Conservation (phyloP, 257 asterid genomes). For the Asclepias syriaca region DNA sequence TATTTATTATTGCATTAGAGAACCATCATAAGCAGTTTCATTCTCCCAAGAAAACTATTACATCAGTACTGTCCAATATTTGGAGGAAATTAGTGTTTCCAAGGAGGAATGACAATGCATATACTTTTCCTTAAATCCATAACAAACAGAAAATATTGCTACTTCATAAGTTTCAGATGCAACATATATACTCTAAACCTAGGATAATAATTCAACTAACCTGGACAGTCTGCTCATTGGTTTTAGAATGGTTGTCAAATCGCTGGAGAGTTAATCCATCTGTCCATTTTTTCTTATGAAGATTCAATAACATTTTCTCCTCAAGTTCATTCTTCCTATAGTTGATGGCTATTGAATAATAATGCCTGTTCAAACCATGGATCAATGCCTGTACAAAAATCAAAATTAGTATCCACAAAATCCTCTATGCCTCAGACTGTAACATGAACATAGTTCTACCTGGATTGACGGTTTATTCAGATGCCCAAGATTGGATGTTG, state of each 20-base stretch:
- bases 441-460: conserved; percentile 25
- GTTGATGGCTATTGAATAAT: conserved; percentile 92
- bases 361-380: conserved; percentile 94
- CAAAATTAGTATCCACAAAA: conserved; percentile 1
- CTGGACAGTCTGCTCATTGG: conserved; percentile 95
- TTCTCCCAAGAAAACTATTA: no score
- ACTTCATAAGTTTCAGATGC: not conserved
- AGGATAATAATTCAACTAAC: conserved; percentile 23
- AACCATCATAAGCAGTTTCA: no score
- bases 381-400: conserved; percentile 63
- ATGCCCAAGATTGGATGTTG: conserved; percentile 96
- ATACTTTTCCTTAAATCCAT: no score
- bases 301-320: conserved; percentile 95
- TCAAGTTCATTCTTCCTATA: conserved; percentile 97
- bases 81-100: no score
- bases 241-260: conserved; percentile 87
- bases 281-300: conserved; percentile 95
- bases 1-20: no score
- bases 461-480: conserved; percentile 96
- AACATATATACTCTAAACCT: not conserved
- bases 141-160: not conserved
- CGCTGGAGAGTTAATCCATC: conserved; percentile 87
- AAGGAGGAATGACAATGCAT: no score
- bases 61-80: no score
- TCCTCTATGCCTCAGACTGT: not conserved